Evolutionary conservation across 768 basidiomycete genomes (phyloP), one percentile per base, ranked within the genome.

Genomic region (Megacollybia marginata): DNA sequence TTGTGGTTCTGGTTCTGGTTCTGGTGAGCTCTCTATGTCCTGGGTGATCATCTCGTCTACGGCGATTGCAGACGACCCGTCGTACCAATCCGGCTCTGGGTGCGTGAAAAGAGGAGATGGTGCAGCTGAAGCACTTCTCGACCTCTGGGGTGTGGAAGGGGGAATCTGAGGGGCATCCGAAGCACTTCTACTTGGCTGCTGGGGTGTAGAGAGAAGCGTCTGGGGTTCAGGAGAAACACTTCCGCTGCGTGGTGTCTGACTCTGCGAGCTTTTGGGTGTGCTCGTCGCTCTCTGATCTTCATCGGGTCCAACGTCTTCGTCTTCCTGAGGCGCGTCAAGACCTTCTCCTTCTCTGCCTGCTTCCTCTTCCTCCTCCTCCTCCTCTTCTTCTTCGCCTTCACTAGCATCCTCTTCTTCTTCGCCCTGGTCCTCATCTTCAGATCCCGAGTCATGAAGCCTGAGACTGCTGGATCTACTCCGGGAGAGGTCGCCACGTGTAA

Each of bases 401-500:
- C 63, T 69, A 9, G 60, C 64, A 7, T 62, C 61, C 4, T 55
- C 57, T 8, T 58, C 67, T 9, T 55, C 63, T 3, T 61, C 66
- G 1, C 67, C 69, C 1, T 69, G 68, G 2, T 62, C 65, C 6
- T 67, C 69, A 12, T 69, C 71, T 19, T 67, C 74, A 0, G 65
- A 69, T 33, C 68, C 70, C 46, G 67, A 68, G 34, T 64, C 58
- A 10, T 69, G 68, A 57, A 73, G 60, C 53, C 66, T 51, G 48
- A 62, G 52, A 44, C 52, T 38, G 55, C 66, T 61, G 9, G 45
- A 20, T n/a, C 28, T 23, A 31, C 44, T 28, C 44, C 38, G 15
- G 38, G 15, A 15, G 38, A 28, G 23, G 23, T 74, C 78, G 8
- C 72, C 74, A 46, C 75, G 72, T 1, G 69, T 68, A 42, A 92